Base-by-base conservation (phyloP, 495 filamentous ascomycete genomes). In the Neurospora discreta region DNA sequence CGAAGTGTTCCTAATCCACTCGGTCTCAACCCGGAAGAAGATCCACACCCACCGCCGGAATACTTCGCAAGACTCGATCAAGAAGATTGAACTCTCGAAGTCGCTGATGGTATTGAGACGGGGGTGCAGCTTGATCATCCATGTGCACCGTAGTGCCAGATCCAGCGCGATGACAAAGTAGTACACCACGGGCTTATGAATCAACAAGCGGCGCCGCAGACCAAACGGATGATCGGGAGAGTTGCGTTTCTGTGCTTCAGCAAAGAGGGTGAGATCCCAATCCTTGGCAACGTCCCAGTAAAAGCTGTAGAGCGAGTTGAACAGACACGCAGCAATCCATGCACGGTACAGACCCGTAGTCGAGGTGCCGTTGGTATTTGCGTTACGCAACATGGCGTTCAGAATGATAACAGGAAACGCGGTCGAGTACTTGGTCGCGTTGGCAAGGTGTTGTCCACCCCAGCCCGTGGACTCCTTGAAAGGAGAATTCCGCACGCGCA, bases 251-350 rank as follows among this genome's bases (percentile, higher is more conserved):
- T 84, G 78, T 8, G 74, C 72, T 3, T 72, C 70, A 7, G 84
- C 80, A 75, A 98, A 92, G n/a, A 98, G 86, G 0, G 89, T 91
- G 46, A 99, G 84, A 75, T 98, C 95, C 95, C 95, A 99, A 84
- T 99, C 95, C 83, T 92, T 94, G 60, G 93, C 88, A 26, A 98
- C 89, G 78, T 99, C 95, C 95, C 95, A 99, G 85, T 95, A 99
- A 85, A 98, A 98, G 41, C 92, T 94, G 81, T 97, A 99, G 71
- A 90, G 83, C 13, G 91, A 93, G 77, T 98, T 99, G 69, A 95
- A 73, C 40, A 91, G 84, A 36, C 91, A 91, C 65, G 89, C 85
- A 11, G 74, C 73, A 9, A 89, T 75, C 88, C 88, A 90, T n/a
- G 83, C 81, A 15, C 81, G 78, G 75, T 85, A 87, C 70, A 88